Conservation (phyloP, 768 basidiomycete genomes). For the Suillus plorans region DNA sequence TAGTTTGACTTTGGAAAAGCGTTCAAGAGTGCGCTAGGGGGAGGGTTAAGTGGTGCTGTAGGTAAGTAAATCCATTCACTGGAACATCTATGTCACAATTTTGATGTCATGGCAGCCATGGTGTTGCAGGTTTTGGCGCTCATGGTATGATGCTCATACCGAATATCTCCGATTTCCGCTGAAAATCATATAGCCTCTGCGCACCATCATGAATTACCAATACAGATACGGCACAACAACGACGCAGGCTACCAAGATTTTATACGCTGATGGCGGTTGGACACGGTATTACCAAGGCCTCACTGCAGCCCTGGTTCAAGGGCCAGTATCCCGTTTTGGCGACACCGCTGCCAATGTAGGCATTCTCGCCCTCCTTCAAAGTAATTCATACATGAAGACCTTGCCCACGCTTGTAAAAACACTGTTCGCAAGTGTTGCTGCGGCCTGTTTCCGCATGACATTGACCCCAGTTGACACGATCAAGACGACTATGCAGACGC, state of each 20-base stretch:
- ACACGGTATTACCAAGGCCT: constrained; percentile 89
- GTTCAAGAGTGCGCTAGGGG: constrained; percentile 81
- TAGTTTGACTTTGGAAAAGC: constrained; percentile 83
- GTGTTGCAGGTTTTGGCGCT: constrained; percentile 87
- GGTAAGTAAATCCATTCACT: constrained; percentile 39
- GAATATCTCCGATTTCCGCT: neutral
- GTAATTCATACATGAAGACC: constrained; percentile 66
- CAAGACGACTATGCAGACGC: constrained; percentile 94
- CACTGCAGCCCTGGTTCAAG: constrained; percentile 81
- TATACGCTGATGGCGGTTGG: constrained; percentile 79
- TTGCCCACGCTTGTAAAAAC: constrained; percentile 73
- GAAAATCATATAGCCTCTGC: constrained; percentile 59
- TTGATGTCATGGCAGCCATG: constrained; percentile 61
- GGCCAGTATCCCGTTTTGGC: constrained; percentile 82
- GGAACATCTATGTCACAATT: constrained; percentile 5
- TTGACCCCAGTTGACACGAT: constrained; percentile 91
- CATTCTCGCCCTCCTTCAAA: constrained; percentile 80
- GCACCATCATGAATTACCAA: constrained; percentile 98
- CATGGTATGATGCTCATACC: constrained; percentile 47
- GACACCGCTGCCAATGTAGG: constrained; percentile 96
- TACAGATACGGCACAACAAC: constrained; percentile 85
- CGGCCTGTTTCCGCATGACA: constrained; percentile 87
- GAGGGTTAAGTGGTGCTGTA: constrained; percentile 87
- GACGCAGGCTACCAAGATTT: constrained; percentile 59
- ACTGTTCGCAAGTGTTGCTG: constrained; percentile 72